phyloP scores from a whole-genome alignment of 768 basidiomycete species.

The Lactarius hengduanensis region DNA sequence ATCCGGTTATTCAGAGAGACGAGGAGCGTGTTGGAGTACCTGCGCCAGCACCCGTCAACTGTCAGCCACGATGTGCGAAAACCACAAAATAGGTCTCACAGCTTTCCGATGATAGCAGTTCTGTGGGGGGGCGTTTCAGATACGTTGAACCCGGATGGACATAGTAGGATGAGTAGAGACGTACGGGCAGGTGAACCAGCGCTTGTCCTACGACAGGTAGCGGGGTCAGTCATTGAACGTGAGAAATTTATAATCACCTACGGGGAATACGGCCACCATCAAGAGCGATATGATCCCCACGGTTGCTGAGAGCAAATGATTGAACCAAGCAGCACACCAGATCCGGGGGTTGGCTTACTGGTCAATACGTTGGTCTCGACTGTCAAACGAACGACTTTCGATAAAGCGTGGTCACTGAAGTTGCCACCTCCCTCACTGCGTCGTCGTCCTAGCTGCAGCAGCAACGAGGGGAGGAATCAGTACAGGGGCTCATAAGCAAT shows the following conservation, averaged over 20 bases:
- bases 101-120: too few species aligned
- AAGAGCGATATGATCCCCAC: neutral
- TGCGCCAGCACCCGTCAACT: neutral
- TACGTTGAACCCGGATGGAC: neutral
- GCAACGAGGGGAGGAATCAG: neutral
- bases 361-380: constrained; percentile 32
- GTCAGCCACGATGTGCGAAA: too few species aligned
- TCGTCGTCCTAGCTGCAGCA: neutral
- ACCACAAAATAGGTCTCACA: too few species aligned
- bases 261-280: constrained; percentile 3
- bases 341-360: constrained; percentile 1
- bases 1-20: constrained; percentile 21
- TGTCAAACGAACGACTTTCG: constrained; percentile 30
- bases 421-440: neutral
- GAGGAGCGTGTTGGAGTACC: constrained; percentile 18
- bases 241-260: neutral
- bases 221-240: neutral
- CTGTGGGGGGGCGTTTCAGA: too few species aligned
- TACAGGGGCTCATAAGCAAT: neutral
- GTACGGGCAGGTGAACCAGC: neutral
- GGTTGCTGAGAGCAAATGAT: constrained; percentile 1
- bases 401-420: constrained; percentile 15
- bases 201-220: neutral
- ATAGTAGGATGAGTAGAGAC: too few species aligned
- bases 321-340: neutral